phyloP scores from a whole-genome alignment of 257 asterid genomes.

The Gardenia jasminoides region DNA sequence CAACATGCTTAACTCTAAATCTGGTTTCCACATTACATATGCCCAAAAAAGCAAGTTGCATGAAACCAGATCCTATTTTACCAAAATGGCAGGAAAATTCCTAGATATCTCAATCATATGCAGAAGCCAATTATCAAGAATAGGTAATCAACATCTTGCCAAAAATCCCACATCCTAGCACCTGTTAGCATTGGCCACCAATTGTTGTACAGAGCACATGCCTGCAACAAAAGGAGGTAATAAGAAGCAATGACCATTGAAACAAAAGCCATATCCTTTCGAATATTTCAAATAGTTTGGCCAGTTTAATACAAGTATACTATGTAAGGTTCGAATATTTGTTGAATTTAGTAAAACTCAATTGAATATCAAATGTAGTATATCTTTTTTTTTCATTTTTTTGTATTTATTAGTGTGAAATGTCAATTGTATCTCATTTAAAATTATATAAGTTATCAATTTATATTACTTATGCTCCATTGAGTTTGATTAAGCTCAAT shows the following conservation, averaged over 20 bases:
- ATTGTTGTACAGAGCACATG: constrained; percentile 85
- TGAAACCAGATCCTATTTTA: neutral
- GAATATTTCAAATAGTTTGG: too few species aligned
- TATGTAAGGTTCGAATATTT: too few species aligned
- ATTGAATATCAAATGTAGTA: too few species aligned
- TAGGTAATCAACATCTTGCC: neutral
- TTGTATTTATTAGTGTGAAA: too few species aligned
- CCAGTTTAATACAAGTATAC: too few species aligned
- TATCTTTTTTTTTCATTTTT: too few species aligned
- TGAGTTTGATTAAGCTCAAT: too few species aligned
- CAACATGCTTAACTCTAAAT: neutral
- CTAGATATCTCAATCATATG: neutral
- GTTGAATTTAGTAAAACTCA: too few species aligned
- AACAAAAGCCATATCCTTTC: constrained; percentile 12
- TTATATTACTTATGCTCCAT: too few species aligned
- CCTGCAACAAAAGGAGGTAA: constrained; percentile 45
- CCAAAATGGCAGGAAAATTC: neutral
- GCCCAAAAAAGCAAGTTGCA: neutral
- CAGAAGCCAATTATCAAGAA: neutral
- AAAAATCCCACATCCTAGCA: constrained; percentile 6
- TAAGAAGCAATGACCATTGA: constrained; percentile 16
- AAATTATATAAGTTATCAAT: too few species aligned
- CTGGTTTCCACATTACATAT: too few species aligned
- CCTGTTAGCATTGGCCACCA: constrained; percentile 99
- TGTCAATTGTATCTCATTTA: too few species aligned